Percentiles rank a stretch among this genome's conserved stretches.
Conservation (phyloP, 2,329 filamentous ascomycete species). For the Aureobasidium zeae region DNA sequence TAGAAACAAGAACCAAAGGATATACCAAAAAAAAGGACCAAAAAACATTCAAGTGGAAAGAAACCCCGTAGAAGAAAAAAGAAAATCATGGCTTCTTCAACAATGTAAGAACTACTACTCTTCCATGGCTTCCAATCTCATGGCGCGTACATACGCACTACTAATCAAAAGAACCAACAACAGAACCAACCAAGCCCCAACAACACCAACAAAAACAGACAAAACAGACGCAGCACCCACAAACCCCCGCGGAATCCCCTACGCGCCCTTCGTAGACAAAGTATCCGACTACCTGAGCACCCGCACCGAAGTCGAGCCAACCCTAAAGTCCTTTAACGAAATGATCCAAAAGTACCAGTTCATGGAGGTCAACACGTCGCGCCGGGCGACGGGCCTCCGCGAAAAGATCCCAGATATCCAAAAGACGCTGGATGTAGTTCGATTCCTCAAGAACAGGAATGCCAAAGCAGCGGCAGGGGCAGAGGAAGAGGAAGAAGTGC, state of each 20-base stretch:
- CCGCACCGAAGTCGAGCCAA: constrained; percentile 68
- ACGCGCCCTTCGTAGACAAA: constrained; percentile 76
- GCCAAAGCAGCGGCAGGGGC: too few relatives aligned
- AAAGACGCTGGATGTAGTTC: constrained; percentile 87
- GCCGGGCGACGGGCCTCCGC: constrained; percentile 68
- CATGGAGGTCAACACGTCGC: constrained; percentile 91
- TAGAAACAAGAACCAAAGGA: too few relatives aligned
- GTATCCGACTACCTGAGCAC: constrained; percentile 80
- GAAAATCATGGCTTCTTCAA: too few relatives aligned
- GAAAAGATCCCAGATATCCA: constrained; percentile 97
- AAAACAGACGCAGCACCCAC: constrained; percentile 43
- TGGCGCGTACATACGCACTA: too few relatives aligned
- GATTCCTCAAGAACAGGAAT: constrained; percentile 69
- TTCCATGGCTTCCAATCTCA: too few relatives aligned
- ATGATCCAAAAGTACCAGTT: constrained; percentile 99
- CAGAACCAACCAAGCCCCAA: too few relatives aligned
- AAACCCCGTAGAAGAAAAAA: too few relatives aligned
- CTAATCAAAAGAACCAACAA: too few relatives aligned
- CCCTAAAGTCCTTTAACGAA: constrained; percentile 76
- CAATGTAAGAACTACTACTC: too few relatives aligned
- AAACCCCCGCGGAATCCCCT: constrained; percentile 75
- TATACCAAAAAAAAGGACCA: too few relatives aligned
- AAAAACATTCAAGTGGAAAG: too few relatives aligned
- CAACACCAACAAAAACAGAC: constrained; percentile 14
- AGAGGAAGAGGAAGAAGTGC: constrained; percentile 52